Conservation (phyloP, 73 alveolate species). For the Tetrahymena elliotti region DNA sequence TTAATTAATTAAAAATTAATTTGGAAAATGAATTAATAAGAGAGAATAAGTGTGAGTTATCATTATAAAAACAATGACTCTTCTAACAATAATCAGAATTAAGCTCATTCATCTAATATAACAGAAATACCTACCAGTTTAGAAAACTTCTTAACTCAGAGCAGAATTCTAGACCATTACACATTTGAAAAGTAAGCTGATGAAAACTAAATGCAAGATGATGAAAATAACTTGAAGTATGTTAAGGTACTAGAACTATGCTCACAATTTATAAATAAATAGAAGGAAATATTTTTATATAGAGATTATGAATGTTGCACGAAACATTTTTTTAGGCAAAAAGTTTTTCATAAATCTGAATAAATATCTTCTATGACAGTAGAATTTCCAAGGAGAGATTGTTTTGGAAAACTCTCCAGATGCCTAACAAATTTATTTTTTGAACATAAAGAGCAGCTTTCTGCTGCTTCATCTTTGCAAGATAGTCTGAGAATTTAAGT, state of each 20-base stretch:
- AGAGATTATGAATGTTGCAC: background rate
- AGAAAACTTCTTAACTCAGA: background rate
- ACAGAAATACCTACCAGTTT: background rate
- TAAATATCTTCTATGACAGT: background rate
- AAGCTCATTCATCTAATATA: background rate
- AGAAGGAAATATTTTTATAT: background rate
- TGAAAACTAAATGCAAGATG: background rate
- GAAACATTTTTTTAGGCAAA: background rate
- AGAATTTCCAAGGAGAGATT: background rate
- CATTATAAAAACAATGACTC: background rate
- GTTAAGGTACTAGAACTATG: background rate
- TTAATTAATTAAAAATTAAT: no score
- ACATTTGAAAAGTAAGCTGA: background rate
- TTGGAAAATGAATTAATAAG: background rate
- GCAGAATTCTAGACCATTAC: background rate
- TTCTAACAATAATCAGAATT: background rate
- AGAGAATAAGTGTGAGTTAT: background rate
- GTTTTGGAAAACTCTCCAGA: background rate
- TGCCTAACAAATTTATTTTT: background rate
- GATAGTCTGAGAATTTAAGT: background rate
- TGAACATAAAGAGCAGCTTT: background rate
- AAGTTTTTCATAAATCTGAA: background rate
- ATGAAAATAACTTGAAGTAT: background rate
- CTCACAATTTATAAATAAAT: background rate
- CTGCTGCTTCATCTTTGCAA: background rate